Base-by-base conservation (phyloP, 148 eudicot genomes). In the Chenopodium berlandieri region DNA sequence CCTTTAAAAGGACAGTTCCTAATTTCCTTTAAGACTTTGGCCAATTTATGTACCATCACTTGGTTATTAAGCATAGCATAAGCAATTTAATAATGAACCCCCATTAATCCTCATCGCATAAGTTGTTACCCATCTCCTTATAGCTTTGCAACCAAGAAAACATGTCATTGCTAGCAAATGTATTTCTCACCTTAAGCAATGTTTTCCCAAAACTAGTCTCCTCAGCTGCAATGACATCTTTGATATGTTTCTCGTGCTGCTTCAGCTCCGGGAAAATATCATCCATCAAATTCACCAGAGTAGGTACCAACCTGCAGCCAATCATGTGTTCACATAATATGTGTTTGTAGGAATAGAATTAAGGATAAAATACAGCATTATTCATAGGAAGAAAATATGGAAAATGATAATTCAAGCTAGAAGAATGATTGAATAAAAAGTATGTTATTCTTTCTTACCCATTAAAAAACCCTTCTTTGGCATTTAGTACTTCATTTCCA, bases 121-220 rank as follows among this genome's bases (percentile, higher is more conserved):
- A 62, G 65, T 23, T 20, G 6, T 22, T 20, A 22, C 9, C 25
- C 65, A 62, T 62, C 52, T 52, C 75, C 27, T 46, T 44, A 83
- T 3, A 22, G 70, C 69, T 4, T 19, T 56, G 54, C 69, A 58
- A 65, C 20, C 25, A 27, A 2, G 9, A 17, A 52, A 74, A 47
- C 22, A 23, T 31, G 22, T 14, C 20, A 13, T 69, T 79, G 70
- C 71, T 62, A 75, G 75, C 31, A 71, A 63, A 81, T 44, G 11
- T 14, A 71, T 78, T 17, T 17, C 90, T 86, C 82, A 96, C 99
- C 86, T 94, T 91, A 46, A 86, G 87, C 89, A 96, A 88, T 71
- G 99, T 96, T 86, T 90, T 92, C 74, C 95, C 93, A 83, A 97
- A 97, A 85, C 96, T 97, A 82, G 88, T 77, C 83, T 97, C 99